phyloP scores from a whole-genome alignment of 805 yeast species.

The Kodamaea sagamina region DNA sequence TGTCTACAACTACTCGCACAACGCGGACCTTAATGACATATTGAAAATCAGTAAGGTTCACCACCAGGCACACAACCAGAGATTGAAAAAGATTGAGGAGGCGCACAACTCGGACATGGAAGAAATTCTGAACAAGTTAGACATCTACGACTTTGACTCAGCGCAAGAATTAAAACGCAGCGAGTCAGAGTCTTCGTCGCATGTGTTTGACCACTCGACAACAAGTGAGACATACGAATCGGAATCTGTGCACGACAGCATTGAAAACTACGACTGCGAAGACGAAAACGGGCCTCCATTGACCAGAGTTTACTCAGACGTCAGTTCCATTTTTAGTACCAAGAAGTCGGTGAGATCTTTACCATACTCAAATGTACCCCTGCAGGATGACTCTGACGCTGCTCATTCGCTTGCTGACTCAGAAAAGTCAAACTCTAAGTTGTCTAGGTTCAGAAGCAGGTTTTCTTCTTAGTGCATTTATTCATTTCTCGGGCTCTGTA shows the following conservation, averaged over 20 bases:
- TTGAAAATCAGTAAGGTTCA: constrained; percentile 17
- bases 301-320: constrained; percentile 27
- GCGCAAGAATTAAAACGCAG: neutral
- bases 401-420: constrained; percentile 9
- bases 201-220: neutral
- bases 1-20: constrained; percentile 14
- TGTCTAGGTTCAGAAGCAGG: constrained; percentile 14
- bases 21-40: constrained; percentile 18
- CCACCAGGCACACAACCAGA: constrained; percentile 2
- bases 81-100: constrained; percentile 6
- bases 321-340: constrained; percentile 31
- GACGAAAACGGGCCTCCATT: constrained; percentile 14
- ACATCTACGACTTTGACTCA: constrained; percentile 1
- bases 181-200: neutral
- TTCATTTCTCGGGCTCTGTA: neutral
- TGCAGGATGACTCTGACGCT: constrained; percentile 2
- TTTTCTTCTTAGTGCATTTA: constrained; percentile 5
- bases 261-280: constrained; percentile 10
- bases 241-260: neutral
- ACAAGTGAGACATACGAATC: neutral
- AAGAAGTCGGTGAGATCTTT: constrained; percentile 9
- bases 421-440: constrained; percentile 7
- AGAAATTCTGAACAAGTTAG: neutral
- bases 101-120: neutral
- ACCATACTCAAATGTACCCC: neutral